These are phyloP conservation scores for Solanum rostratum DNA, from an alignment of 257 asterid genomes.

Conservation along the genomic window DNA sequence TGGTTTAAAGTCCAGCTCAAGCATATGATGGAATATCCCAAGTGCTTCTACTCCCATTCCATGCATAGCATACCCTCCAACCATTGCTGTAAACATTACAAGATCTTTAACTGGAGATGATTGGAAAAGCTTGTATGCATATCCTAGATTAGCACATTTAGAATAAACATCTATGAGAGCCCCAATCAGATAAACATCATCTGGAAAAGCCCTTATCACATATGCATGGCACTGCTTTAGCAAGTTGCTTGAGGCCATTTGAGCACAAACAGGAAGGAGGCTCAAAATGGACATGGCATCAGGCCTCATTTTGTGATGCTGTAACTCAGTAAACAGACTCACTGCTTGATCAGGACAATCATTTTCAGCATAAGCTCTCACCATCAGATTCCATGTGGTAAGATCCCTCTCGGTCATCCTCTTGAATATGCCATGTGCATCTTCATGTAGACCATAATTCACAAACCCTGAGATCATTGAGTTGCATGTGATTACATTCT, in stretches of 20 bases:
- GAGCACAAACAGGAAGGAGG: constrained; percentile 59
- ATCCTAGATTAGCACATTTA: constrained; percentile 57
- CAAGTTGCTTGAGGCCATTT: constrained; percentile 50
- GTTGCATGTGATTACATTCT: constrained; percentile 50
- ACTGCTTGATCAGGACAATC: constrained; percentile 46
- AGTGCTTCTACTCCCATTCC: constrained; percentile 70
- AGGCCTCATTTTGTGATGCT: constrained; percentile 40
- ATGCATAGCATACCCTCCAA: constrained; percentile 84
- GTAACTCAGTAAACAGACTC: constrained; percentile 41
- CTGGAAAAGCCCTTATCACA: constrained; percentile 33
- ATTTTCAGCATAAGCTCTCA: constrained; percentile 48
- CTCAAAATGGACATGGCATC: constrained; percentile 55
- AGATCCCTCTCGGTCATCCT: constrained; percentile 50
- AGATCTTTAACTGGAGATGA: constrained; percentile 50
- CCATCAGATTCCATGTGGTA: constrained; percentile 68
- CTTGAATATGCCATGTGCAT: constrained; percentile 36
- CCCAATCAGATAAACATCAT: constrained; percentile 45
- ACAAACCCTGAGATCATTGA: constrained; percentile 56
- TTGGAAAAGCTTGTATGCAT: constrained; percentile 48
- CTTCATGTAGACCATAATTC: constrained; percentile 25
- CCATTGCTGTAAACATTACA: constrained; percentile 66
- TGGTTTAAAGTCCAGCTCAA: constrained; percentile 44
- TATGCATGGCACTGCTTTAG: constrained; percentile 74
- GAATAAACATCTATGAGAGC: constrained; percentile 62
- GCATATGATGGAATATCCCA: constrained; percentile 41